Evolutionary conservation across 1,139 yeast genomes (phyloP).

Genomic region (Candida sanyaensis): DNA sequence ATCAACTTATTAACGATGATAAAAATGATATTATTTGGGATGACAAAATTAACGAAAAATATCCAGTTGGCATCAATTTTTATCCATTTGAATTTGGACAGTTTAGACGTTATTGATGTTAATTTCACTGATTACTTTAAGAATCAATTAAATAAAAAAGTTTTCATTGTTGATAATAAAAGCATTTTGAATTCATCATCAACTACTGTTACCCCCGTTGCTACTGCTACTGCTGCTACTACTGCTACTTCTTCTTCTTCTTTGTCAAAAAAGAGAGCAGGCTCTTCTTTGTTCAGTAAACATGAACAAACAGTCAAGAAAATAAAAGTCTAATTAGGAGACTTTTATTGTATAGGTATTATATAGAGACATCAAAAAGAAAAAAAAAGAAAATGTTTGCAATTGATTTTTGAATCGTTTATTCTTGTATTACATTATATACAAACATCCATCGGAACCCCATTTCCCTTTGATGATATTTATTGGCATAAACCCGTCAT

Average conservation of each 20-base stretch:
- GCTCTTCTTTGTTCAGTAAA: conserved; percentile 16
- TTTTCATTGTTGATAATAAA: conserved; percentile 20
- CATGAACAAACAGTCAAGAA: conserved; percentile 4
- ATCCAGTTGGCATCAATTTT: conserved; percentile 34
- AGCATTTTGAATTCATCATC: neutral
- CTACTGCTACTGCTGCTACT: no score
- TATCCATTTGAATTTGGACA: conserved; percentile 21
- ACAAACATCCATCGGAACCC: conserved; percentile 77
- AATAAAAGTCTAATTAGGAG: conserved; percentile 12
- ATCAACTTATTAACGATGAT: conserved; percentile 21
- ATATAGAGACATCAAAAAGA: conserved; percentile 1
- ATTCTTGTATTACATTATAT: conserved; percentile 24
- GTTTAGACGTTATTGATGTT: conserved; percentile 24
- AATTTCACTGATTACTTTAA: conserved; percentile 33
- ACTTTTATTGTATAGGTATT: conserved; percentile 5
- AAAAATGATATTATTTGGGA: conserved; percentile 34
- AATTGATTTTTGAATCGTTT: neutral
- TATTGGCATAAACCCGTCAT: conserved; percentile 67
- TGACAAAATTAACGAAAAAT: conserved; percentile 22
- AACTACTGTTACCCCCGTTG: neutral
- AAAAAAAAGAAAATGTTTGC: neutral
- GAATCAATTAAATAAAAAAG: conserved; percentile 37
- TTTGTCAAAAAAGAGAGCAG: conserved; percentile 5
- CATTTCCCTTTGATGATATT: conserved; percentile 54
- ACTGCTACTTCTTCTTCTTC: neutral